Base-by-base conservation (phyloP, 805 yeast genomes). In the Candida fluviatilis region DNA sequence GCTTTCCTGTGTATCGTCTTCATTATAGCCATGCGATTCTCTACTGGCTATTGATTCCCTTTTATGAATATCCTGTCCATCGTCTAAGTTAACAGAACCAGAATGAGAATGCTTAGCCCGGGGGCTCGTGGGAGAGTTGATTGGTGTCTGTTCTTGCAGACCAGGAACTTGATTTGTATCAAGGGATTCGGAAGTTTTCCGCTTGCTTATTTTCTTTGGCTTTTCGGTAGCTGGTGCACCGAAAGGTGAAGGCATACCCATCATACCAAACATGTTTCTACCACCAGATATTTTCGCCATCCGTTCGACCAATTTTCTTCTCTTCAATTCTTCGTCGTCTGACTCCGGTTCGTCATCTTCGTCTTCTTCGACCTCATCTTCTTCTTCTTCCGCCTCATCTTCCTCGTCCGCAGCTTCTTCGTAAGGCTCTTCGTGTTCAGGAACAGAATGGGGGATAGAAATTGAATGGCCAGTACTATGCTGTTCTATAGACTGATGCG, bases 241-340 rank as follows among this genome's bases (percentile, higher is more conserved):
- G 41, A 58, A 69, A 5, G 64, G 66, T 14, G 67, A 54, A 43
- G 73, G 50, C 69, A 66, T 65, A 2, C 81, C 81, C 78, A 76
- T 73, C 82, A 77, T 77, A 31, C 89, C 90, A 60, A 80, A 74
- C 80, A 84, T 76, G 41, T 85, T 82, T 64, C 84, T 74, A 4
- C 89, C 89, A 15, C 96, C 95, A 0, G 97, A 84, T 14, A 91
- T 74, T 51, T 82, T 86, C n/a, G 99, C 98, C 96, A 91, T 91
- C 43, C 97, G 76, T 46, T 85, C 96, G 15, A 95, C 81, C 37
- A 91, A 68, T 5, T 82, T 86, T 34, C 82, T 75, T 50, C 93
- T 76, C 39, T 83, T 76, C 4, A 81, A 69, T 45, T 84, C 93
- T 54, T 85, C 95, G 31, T 78, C 84, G 37, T 84, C 91, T 37